A percentile compares a stretch with the other conserved stretches of the same genome.
These are phyloP conservation scores for Colletotrichum magnum DNA, from an alignment of 2,329 filamentous ascomycete genomes.

Conservation along the genomic window DNA sequence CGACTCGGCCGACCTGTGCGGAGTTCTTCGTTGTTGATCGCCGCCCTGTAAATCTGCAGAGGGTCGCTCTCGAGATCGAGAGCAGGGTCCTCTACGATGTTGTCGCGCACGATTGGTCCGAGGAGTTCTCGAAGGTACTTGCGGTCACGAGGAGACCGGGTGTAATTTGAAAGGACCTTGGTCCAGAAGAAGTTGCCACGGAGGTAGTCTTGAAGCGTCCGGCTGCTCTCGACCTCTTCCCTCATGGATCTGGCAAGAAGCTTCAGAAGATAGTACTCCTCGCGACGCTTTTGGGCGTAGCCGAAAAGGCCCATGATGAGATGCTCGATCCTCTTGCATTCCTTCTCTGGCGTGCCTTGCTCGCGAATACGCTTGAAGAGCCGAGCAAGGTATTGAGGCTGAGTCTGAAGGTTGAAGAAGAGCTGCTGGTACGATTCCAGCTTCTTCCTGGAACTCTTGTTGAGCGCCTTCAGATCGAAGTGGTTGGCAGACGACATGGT, in stretches of 20 bases:
- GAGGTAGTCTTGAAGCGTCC: slow-evolving; percentile 84
- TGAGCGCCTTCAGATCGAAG: slow-evolving; percentile 96
- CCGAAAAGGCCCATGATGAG: slow-evolving; percentile 97
- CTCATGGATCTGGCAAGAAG: slow-evolving; percentile 85
- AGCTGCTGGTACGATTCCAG: slow-evolving; percentile 97
- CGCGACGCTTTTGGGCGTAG: slow-evolving; percentile 94
- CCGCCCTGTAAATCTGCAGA: slow-evolving; percentile 94
- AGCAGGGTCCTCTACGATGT: slow-evolving; percentile 91
- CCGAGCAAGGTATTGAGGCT: slow-evolving; percentile 92
- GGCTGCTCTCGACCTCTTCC: slow-evolving; percentile 85
- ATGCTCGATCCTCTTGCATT: slow-evolving; percentile 92
- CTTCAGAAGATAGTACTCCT: slow-evolving; percentile 97
- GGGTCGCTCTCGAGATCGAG: slow-evolving; percentile 97
- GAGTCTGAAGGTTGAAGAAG: slow-evolving; percentile 97
- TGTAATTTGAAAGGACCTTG: slow-evolving; percentile 88
- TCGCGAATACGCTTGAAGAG: slow-evolving; percentile 89
- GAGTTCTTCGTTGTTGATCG: slow-evolving; percentile 97
- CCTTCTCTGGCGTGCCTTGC: slow-evolving; percentile 88
- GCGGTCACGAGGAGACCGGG: slow-evolving; percentile 90
- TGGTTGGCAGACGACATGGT: slow-evolving; percentile 91
- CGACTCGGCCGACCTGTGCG: slow-evolving; percentile 88
- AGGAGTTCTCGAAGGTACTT: slow-evolving; percentile 92
- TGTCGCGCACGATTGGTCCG: slow-evolving; percentile 87
- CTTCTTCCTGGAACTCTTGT: slow-evolving; percentile 96
- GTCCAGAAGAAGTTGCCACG: slow-evolving; percentile 95